A percentile compares a stretch with the other conserved stretches of the same genome.
These are phyloP conservation scores for Hysterium pulicare DNA, from an alignment of 2,329 filamentous ascomycete species.

Conservation along the genomic window DNA sequence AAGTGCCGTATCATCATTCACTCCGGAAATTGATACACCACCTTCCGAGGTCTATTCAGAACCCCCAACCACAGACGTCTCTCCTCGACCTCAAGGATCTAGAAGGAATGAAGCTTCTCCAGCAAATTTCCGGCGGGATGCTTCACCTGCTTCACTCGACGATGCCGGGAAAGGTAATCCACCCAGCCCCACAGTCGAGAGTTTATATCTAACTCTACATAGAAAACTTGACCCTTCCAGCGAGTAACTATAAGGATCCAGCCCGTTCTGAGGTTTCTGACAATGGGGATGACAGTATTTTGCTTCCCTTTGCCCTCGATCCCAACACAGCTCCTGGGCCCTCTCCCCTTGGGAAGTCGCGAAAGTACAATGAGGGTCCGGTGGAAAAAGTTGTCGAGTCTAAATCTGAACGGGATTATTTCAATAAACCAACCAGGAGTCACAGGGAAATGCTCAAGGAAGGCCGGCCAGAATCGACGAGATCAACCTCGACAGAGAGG, in stretches of 20 bases:
- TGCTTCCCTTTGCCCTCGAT: conserved; percentile 52
- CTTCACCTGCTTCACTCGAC: conserved; percentile 33
- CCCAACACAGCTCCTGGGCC: conserved; percentile 45
- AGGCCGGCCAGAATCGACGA: conserved; percentile 35
- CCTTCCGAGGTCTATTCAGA: conserved; percentile 63
- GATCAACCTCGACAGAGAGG: conserved; percentile 41
- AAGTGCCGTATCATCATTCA: conserved; percentile 64
- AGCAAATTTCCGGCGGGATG: conserved; percentile 36
- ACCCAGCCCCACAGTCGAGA: not conserved
- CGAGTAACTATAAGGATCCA: conserved; percentile 74
- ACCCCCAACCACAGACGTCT: conserved; percentile 63
- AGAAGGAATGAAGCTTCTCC: conserved; percentile 33
- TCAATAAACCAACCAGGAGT: conserved; percentile 36
- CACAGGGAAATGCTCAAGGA: conserved; percentile 43
- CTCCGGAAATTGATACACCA: conserved; percentile 53
- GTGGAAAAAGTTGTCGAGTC: conserved; percentile 17
- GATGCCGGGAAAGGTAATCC: conserved; percentile 33
- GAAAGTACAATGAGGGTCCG: conserved; percentile 26
- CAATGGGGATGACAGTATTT: conserved; percentile 51
- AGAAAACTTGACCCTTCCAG: conserved; percentile 67
- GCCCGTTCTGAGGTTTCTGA: conserved; percentile 66
- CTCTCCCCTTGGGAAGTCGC: conserved; percentile 34
- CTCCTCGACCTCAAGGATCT: conserved; percentile 48
- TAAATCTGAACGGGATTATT: conserved; percentile 42
- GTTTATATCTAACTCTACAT: conserved; percentile 1